Conservation (phyloP, 208 protist genomes). For the Leishmania gerbilli region DNA sequence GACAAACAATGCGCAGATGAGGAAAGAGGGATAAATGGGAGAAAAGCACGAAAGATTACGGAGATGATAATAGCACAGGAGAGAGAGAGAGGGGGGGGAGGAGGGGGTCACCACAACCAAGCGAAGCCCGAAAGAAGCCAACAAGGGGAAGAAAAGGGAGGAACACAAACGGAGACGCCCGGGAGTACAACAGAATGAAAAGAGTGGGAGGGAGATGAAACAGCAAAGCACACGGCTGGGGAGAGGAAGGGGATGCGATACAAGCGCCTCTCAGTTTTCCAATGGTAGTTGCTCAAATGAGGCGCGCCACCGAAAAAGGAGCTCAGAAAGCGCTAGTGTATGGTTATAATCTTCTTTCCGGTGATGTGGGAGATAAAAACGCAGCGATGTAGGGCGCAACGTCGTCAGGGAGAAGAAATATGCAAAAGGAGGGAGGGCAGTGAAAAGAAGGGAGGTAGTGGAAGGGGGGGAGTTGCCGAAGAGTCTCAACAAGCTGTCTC, state of each 20-base stretch:
- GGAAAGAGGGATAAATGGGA: not conserved
- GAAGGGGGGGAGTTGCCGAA: not conserved
- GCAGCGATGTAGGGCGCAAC: not conserved
- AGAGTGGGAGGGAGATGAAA: not conserved
- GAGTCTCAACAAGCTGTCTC: not conserved
- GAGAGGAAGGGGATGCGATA: not conserved
- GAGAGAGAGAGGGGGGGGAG: not conserved
- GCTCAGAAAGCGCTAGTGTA: not conserved
- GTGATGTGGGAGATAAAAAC: too few species aligned
- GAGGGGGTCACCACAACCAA: not conserved
- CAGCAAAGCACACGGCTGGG: not conserved
- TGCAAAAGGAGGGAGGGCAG: not conserved
- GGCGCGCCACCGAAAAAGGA: not conserved
- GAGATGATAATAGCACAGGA: not conserved
- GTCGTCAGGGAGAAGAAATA: not conserved
- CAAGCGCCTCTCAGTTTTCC: not conserved
- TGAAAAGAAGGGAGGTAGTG: not conserved
- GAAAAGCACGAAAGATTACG: not conserved
- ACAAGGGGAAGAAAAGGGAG: not conserved
- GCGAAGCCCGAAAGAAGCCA: too few species aligned
- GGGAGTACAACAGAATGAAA: not conserved
- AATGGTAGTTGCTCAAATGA: not conserved
- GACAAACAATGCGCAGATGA: not conserved
- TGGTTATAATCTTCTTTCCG: not conserved
- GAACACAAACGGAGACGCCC: not conserved